Conservation (phyloP, 441 rosid species). For the Breynia disticha region DNA sequence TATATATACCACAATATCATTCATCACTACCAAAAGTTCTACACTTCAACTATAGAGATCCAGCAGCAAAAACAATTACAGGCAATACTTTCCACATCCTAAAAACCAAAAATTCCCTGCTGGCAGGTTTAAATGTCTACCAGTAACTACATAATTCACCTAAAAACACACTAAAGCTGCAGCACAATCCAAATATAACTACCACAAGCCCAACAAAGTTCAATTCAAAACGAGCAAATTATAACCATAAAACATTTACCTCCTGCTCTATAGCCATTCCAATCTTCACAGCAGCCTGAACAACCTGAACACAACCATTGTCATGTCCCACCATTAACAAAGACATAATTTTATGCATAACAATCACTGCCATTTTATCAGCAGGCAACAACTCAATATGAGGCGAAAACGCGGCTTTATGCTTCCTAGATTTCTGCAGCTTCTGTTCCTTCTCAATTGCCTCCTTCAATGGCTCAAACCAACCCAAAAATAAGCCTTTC, state of each 20-base stretch:
- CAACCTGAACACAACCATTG: constrained; percentile 66
- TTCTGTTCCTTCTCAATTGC: constrained; percentile 68
- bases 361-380: constrained; percentile 85
- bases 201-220: not conserved
- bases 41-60: too few species aligned
- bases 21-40: too few species aligned
- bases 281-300: constrained; percentile 75
- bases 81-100: too few species aligned
- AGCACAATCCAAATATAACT: not conserved
- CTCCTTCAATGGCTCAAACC: constrained; percentile 80
- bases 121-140: too few species aligned
- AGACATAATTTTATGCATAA: constrained; percentile 90
- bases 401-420: constrained; percentile 74
- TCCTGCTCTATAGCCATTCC: constrained; percentile 86
- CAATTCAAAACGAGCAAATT: not conserved
- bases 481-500: constrained; percentile 69
- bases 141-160: not conserved
- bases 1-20: too few species aligned
- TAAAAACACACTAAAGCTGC: not conserved
- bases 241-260: constrained; percentile 30
- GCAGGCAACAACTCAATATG: constrained; percentile 66
- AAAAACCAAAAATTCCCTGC: too few species aligned
- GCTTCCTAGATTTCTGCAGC: constrained; percentile 48
- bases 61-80: too few species aligned
- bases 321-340: constrained; percentile 55